Base-by-base conservation (phyloP, 176 grass and related monocot species). In the Ensete glaucum region DNA sequence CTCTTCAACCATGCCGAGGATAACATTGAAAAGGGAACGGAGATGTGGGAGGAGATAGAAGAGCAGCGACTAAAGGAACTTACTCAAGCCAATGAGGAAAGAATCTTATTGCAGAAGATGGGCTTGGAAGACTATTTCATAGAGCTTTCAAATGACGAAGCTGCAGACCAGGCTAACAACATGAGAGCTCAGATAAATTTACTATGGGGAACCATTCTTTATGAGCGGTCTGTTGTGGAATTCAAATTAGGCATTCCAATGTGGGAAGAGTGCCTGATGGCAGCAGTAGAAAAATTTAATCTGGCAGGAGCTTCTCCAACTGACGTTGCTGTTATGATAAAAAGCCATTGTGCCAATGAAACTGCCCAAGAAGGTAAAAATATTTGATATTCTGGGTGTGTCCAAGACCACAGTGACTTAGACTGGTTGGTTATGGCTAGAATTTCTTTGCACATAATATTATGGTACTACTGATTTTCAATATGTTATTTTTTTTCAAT, bases 191-290 rank as follows among this genome's bases (percentile, higher is more conserved):
- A 96, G 66, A 88, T 92, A 24, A 92, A 96, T 77, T 83, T 96
- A 79, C 84, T 88, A 19, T 96, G 93, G 93, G 93, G 89, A 50
- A 85, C 89, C 50, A 88, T 96, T 79, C 89, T 96, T 79, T 96
- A 92, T 72, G 93, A 96, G 69, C 83, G 89, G 1, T 96, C 92
- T 0, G 81, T 89, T 17, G 85, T 96, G 60, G 92, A 92, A 77
- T 92, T 85, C 80, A 90, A 96, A 76, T 77, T 92, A 64, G 89
- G 87, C 22, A 76, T 90, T 73, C 58, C 81, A 50, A 86, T 82
- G 82, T 96, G 93, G 93, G 85, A 88, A 66, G 89, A 92, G 59
- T 90, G 89, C 26, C 89, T 96, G 19, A 77, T 85, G 26, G 93
- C 83, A 69, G 87, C 89, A 60, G 83, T 96, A 9, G 93, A 96